Base-by-base conservation (phyloP, 257 asterid genomes). In the Anisodus acutangulus region DNA sequence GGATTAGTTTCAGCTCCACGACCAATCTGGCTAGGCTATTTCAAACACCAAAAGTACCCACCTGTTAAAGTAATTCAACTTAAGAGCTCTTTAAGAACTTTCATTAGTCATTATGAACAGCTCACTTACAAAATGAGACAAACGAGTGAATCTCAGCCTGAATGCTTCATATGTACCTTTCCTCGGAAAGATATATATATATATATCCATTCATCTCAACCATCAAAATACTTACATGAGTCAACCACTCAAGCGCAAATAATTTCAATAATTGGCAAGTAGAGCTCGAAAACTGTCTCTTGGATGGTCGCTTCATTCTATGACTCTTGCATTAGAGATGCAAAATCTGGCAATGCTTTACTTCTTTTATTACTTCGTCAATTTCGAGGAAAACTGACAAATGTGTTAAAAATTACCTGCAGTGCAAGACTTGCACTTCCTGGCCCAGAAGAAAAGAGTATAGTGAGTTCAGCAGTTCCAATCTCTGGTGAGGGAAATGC, bases 391-490 rank as follows among this genome's bases (percentile, higher is more conserved):
- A 54, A 78, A 78, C 41, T 78, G 66, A 78, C 31, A 9, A 31
- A 53, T n/a, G 1, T 53, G 22, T 78, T 78, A 58, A 84, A 31
- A 72, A 59, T 22, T 72, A 80, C 86, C 78, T 91, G 92, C 99
- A 96, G 99, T 80, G 94, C 98, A 84, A 92, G 99, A 88, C 97
- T 94, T 71, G 90, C 97, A 85, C 98, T 96, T 69, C 85, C 85
- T 2, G 81, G 81, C 13, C 85, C 81, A 82, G 81, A 82, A 71
- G 85, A 67, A 80, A 82, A 69, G 79, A 58, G 81, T 68, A 82
- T 82, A 74, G 85, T 82, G 63, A 69, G 85, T 69, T 68, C 85
- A 39, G 47, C 68, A 53, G 68, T 67, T 67, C 85, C 81, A 5
- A 35, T 69, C 80, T 58, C 81, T 64, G 68, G 58, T 11, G 22